A percentile compares a stretch with the other conserved stretches of the same genome.
Evolutionary conservation across 768 basidiomycete genomes (phyloP).

Genomic region (Russula olivacea): DNA sequence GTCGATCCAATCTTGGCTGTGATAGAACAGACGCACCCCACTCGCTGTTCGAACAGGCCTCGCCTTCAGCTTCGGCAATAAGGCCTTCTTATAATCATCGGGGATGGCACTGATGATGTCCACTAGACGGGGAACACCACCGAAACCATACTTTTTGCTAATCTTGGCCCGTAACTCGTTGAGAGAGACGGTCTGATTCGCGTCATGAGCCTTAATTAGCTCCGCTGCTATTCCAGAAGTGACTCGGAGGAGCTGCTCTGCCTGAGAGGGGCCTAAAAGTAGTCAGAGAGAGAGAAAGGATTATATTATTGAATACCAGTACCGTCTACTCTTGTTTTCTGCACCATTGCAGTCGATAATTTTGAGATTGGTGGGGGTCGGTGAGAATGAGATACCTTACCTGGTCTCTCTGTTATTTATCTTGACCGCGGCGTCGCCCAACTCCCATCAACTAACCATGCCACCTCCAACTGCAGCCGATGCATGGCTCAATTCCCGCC

Average conservation of each 20-base stretch:
- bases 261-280: conserved; percentile 68
- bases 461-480: conserved; percentile 67
- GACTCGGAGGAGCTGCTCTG: conserved; percentile 82
- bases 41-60: conserved; percentile 95
- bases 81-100: conserved; percentile 89
- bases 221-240: conserved; percentile 94
- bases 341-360: conserved; percentile 35
- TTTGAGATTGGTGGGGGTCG: too few species aligned
- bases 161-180: conserved; percentile 83
- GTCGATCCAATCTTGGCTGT: not conserved
- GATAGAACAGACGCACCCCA: conserved; percentile 57
- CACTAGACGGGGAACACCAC: conserved; percentile 86
- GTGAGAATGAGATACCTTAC: conserved; percentile 12
- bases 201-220: conserved; percentile 82
- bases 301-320: not conserved
- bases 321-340: conserved; percentile 40
- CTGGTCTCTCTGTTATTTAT: not conserved
- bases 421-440: not conserved
- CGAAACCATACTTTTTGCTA: conserved; percentile 84
- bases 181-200: conserved; percentile 70
- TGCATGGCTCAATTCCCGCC: conserved; percentile 71
- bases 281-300: not conserved
- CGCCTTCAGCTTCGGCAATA: conserved; percentile 85
- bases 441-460: conserved; percentile 40
- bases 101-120: conserved; percentile 99